Evolutionary conservation across 345 rosid species (phyloP).

Genomic region (Hevea brasiliensis): DNA sequence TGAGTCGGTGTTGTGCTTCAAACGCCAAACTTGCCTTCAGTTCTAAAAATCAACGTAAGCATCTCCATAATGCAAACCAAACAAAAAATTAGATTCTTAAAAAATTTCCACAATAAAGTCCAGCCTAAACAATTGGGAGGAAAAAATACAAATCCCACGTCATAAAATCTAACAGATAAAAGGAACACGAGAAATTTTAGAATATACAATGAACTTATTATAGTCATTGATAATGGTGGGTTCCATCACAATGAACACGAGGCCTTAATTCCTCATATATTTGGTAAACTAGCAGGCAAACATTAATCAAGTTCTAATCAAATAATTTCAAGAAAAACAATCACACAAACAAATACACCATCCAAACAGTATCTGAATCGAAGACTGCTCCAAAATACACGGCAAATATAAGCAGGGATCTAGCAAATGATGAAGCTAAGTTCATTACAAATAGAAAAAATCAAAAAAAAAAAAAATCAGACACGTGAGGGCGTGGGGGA

Average conservation of each 20-base stretch:
- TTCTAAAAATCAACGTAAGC: neutral
- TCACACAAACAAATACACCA: neutral
- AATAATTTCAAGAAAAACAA: neutral
- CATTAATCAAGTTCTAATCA: neutral
- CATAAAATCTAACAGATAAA: neutral
- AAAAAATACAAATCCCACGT: neutral
- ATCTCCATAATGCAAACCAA: neutral
- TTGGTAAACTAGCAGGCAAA: neutral
- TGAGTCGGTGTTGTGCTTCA: neutral
- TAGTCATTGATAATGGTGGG: too few species aligned
- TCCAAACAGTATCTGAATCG: too few species aligned
- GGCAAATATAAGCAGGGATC: neutral
- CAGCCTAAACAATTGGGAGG: neutral
- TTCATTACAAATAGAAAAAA: neutral
- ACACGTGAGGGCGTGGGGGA: too few species aligned
- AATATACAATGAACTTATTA: too few species aligned
- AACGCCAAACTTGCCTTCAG: neutral
- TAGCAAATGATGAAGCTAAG: neutral
- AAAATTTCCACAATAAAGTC: too few species aligned
- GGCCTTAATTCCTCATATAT: too few species aligned
- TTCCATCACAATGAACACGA: too few species aligned
- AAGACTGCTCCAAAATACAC: too few species aligned
- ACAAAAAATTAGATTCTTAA: neutral
- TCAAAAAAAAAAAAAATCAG: too few species aligned
- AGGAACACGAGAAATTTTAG: too few species aligned